phyloP scores from a whole-genome alignment of 2,329 filamentous ascomycete genomes.

The Ophioceras dolichostomum region DNA sequence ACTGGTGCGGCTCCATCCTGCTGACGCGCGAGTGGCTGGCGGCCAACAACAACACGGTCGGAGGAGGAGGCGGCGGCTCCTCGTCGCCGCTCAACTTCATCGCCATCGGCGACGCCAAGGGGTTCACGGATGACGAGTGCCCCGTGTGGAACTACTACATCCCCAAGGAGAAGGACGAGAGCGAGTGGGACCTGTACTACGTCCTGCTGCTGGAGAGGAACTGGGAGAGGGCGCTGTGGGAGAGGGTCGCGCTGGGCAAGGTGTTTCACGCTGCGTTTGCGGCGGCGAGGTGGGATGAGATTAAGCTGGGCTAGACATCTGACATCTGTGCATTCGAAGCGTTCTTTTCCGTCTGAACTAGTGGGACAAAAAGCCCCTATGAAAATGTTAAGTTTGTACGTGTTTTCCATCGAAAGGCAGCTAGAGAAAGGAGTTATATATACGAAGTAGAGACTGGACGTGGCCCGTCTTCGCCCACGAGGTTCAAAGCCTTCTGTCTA shows the following conservation, averaged over 20 bases:
- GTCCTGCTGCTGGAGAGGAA: conserved; percentile 17
- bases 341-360: no score
- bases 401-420: no score
- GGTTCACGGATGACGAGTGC: conserved; percentile 17
- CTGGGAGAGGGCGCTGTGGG: conserved; percentile 10
- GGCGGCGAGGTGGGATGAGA: conserved; percentile 12
- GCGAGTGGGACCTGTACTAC: conserved; percentile 20
- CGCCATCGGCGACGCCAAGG: conserved; percentile 20
- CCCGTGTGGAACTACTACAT: conserved; percentile 21
- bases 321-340: no score
- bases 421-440: no score
- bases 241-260: conserved; percentile 19
- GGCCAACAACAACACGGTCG: no score
- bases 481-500: no score
- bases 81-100: conserved; percentile 13
- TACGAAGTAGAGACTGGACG: no score
- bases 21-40: conserved; percentile 11
- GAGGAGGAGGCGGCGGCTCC: no score
- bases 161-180: conserved; percentile 16
- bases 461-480: no score
- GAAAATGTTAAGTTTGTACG: no score
- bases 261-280: conserved; percentile 18
- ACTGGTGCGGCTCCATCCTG: conserved; percentile 19
- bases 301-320: conserved; percentile 12
- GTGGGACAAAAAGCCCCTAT: no score